A percentile compares a stretch with the other conserved stretches of the same genome.
phyloP scores from a whole-genome alignment of 1,139 yeast species.

The Candida buenavistaensis region DNA sequence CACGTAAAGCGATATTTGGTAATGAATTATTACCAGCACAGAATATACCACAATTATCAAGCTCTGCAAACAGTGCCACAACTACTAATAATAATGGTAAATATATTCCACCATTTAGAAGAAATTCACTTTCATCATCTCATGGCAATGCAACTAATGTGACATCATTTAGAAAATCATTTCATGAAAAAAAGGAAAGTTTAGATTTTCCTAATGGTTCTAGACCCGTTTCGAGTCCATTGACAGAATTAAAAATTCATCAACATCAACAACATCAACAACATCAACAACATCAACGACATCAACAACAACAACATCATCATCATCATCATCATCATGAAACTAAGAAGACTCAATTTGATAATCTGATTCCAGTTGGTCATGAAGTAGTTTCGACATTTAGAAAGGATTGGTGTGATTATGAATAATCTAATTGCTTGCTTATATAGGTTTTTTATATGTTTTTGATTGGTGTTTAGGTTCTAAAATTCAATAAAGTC shows the following conservation, averaged over 20 bases:
- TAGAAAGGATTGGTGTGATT: slow-evolving; percentile 37
- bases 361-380: slow-evolving; percentile 4
- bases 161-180: slow-evolving; percentile 20
- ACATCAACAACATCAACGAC: neutral
- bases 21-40: slow-evolving; percentile 2
- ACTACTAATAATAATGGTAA: slow-evolving; percentile 43
- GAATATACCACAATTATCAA: slow-evolving; percentile 12
- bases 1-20: slow-evolving; percentile 11
- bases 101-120: slow-evolving; percentile 70
- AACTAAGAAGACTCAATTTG: neutral
- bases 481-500: no score
- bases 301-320: slow-evolving; percentile 1
- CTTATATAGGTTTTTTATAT: neutral
- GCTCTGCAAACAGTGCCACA: slow-evolving; percentile 17
- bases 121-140: slow-evolving; percentile 34
- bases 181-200: slow-evolving; percentile 8
- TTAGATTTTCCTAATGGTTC: slow-evolving; percentile 6
- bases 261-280: slow-evolving; percentile 8
- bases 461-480: neutral
- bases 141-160: slow-evolving; percentile 1
- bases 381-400: slow-evolving; percentile 16
- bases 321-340: slow-evolving; percentile 1
- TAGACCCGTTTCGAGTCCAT: slow-evolving; percentile 10
- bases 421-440: slow-evolving; percentile 29
- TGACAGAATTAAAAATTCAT: slow-evolving; percentile 4